A percentile compares a stretch with the other conserved stretches of the same genome.
These are phyloP conservation scores for Plasmodium cynomolgi DNA, from an alignment of 169 alveolate species.

Conservation along the genomic window DNA sequence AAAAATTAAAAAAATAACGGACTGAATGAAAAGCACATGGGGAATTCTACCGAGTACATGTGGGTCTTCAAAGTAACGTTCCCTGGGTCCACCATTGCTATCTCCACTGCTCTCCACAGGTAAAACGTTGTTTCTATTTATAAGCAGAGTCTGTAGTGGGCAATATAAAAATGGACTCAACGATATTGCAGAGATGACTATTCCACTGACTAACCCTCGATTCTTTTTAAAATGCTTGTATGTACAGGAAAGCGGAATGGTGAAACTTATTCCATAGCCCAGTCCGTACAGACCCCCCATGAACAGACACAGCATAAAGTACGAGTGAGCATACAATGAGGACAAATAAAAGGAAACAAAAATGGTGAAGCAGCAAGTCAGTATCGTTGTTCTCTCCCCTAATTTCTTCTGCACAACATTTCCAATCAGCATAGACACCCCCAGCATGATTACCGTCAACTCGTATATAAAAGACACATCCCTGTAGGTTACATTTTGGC, in stretches of 20 bases:
- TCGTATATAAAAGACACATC: constrained; percentile 52
- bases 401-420: constrained; percentile 40
- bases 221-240: constrained; percentile 59
- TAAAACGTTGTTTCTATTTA: constrained; percentile 21
- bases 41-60: constrained; percentile 48
- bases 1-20: constrained; percentile 15
- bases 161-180: constrained; percentile 68
- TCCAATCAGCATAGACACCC: constrained; percentile 40
- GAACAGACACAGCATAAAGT: constrained; percentile 30
- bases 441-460: constrained; percentile 30
- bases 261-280: constrained; percentile 63
- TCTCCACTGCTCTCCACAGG: neutral
- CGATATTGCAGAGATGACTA: constrained; percentile 64
- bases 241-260: constrained; percentile 63
- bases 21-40: constrained; percentile 24
- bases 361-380: constrained; percentile 4
- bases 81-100: neutral
- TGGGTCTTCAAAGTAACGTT: constrained; percentile 33
- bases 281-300: constrained; percentile 40
- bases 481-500: constrained; percentile 45
- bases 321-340: constrained; percentile 56
- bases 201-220: constrained; percentile 63
- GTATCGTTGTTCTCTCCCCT: constrained; percentile 36
- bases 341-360: constrained; percentile 61
- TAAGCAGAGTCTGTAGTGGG: constrained; percentile 46